A percentile compares a stretch with the other conserved stretches of the same genome.
These are phyloP conservation scores for Dysphania ambrosioides DNA, from an alignment of 148 eudicot genomes.

Conservation along the genomic window DNA sequence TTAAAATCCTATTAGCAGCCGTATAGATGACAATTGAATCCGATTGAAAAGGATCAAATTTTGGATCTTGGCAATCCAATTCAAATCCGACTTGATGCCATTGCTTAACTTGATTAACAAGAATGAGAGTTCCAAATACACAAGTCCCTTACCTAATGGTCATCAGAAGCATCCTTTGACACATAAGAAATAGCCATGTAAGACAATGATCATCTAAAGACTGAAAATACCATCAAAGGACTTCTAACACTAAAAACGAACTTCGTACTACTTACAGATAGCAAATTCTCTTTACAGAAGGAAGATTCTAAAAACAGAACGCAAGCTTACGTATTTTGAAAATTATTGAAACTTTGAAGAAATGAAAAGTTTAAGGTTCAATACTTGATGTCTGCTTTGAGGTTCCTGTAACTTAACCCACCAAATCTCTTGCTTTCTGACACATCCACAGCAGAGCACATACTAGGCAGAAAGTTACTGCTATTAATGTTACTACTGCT, in stretches of 20 bases:
- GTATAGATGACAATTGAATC: no score
- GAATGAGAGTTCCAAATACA: background rate
- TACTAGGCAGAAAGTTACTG: conserved; percentile 48
- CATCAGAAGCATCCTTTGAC: no score
- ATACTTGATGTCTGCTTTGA: conserved; percentile 46
- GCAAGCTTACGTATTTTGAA: background rate
- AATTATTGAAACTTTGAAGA: background rate
- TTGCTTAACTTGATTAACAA: background rate
- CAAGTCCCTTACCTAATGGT: background rate
- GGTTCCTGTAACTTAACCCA: conserved; percentile 52
- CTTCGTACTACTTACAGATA: conserved; percentile 26
- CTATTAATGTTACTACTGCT: no score
- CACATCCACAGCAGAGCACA: conserved; percentile 67
- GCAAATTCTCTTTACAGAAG: conserved; percentile 17
- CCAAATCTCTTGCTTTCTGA: conserved; percentile 43
- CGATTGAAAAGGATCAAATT: no score
- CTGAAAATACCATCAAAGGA: background rate
- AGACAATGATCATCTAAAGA: background rate
- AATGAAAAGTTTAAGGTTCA: background rate
- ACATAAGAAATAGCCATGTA: background rate
- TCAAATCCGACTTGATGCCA: background rate
- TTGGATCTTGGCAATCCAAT: background rate
- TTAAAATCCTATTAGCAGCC: background rate
- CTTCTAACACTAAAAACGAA: background rate
- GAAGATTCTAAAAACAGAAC: background rate